Evolutionary conservation across 495 filamentous ascomycete genomes (phyloP), one percentile per base, ranked within the genome.

Genomic region (Entonaema liquescens): DNA sequence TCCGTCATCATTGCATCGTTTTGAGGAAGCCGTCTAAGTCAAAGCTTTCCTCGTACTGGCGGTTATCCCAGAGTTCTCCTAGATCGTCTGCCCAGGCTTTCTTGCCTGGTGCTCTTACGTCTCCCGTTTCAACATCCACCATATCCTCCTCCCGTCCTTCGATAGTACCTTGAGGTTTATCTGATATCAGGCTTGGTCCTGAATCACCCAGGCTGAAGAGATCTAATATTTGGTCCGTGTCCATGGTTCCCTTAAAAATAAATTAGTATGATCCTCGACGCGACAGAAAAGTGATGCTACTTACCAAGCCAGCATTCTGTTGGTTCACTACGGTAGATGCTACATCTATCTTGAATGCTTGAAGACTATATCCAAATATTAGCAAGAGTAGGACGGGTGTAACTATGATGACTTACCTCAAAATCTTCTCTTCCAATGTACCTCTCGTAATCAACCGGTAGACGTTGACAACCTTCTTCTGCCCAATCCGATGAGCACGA

Each of bases 391-490:
- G 58, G 23, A 49, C 36, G 25, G 49, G 42, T 40, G 42, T 40
- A 49, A 17, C 28, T 86, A 92, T 79, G 4, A 19, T 42, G 44
- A 54, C 73, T 63, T 68, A 76, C 75, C 75, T 77, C 1, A 99
- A 83, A 73, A 99, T 99, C 89, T 99, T 99, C 87, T 99, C 95
- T 83, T 99, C 95, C 58, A 99, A 82, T 7, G 96, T 98, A 53
- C 95, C 95, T 73, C 95, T 86, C 17, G 95, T 98, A 77, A 99
- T 92, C 73, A 99, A 83, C 23, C 95, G 92, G 79, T 98, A 99
- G n/a, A 99, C 95, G 77, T 99, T 99, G 64, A 99, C 95, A 19
- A 98, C 95, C 84, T 98, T 98, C 90, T 98, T 98, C 83, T 99
- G 95, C 4, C 95, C 95, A 71, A 99, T 99, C 73, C 95, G 90